Conservation (phyloP, 331 rosid genomes). For the Pyracantha coccinea region DNA sequence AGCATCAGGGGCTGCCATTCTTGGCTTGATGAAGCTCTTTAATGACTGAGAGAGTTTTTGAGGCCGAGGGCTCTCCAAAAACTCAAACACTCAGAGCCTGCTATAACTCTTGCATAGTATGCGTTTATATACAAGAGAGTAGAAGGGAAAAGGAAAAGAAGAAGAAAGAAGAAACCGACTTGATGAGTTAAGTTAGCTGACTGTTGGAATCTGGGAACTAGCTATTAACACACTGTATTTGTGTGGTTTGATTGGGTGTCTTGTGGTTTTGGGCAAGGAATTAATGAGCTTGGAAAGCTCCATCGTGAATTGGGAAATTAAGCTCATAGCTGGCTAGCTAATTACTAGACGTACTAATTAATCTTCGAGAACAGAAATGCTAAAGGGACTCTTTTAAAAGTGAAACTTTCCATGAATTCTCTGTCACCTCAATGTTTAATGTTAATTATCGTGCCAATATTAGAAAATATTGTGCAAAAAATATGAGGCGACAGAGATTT, state of each 20-base stretch:
- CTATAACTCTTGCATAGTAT: not conserved
- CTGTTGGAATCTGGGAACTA: not conserved
- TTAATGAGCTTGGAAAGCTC: not conserved
- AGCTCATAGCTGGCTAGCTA: not conserved
- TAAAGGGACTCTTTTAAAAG: too few relatives aligned
- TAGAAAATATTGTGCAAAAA: too few relatives aligned
- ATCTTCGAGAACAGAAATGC: too few relatives aligned
- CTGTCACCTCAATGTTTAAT: rapidly evolving
- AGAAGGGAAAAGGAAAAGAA: not conserved
- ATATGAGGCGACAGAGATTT: too few relatives aligned
- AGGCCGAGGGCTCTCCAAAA: not conserved
- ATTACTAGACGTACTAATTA: too few relatives aligned
- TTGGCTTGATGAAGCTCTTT: slow-evolving; percentile 1
- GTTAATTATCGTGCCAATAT: too few relatives aligned
- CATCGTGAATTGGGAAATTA: not conserved
- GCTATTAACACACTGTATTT: not conserved
- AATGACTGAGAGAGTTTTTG: not conserved
- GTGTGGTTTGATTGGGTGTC: not conserved
- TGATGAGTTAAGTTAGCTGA: not conserved
- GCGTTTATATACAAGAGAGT: not conserved
- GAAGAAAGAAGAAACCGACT: not conserved
- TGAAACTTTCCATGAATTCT: rapidly evolving
- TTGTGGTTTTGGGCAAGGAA: slow-evolving; percentile 8
- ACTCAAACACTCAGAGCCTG: slow-evolving; percentile 8
- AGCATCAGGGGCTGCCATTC: slow-evolving; percentile 15